Base-by-base conservation (phyloP, 768 basidiomycete species). In the Suillus discolor region DNA sequence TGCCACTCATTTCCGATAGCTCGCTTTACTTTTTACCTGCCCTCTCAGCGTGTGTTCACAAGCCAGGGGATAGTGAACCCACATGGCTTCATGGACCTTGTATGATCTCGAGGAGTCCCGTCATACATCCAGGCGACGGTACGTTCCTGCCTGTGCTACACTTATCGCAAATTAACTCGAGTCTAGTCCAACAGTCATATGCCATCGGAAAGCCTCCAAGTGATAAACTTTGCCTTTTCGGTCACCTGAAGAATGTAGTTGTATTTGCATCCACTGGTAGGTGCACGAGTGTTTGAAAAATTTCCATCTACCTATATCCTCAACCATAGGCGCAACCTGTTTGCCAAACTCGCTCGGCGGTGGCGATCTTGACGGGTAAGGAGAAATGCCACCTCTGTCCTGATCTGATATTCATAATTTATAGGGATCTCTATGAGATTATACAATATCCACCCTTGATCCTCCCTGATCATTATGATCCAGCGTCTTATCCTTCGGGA, bases 341-440 rank as follows among this genome's bases (percentile, higher is more conserved):
- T 71, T 92, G 49, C 84, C 92, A 12, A 91, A 89, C 3, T 86
- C 84, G 66, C 81, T 93, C 18, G 89, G 84, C 12, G 91, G 91
- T 42, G 92, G 92, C 0, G 92, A 93, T 77, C 77, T 93, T n/a
- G 92, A 93, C 64, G 92, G 92, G 90, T 91, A 72, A 69, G 80
- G 68, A 7, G 18, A 38, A 42, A n/a, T 41, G 25, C 1, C 47
- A 42, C 51, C 57, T 31, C 41, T 25, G 25, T 25, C 49, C 16
- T 59, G 51, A 28, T 18, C 7, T 49, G 54, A 31, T 3, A 45
- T 66, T 57, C 49, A 59, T 11, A 6, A 44, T 15, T 61, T 23
- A 23, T 69, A 91, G 91, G 4, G 91, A 93, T 68, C 71, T 82
- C 39, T 93, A 87, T 71, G 81, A 85, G n/a, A 77, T 93, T 25